Evolutionary conservation across 2,329 filamentous ascomycete species (phyloP), one percentile per base, ranked within the genome.

Genomic region (Penicillium sp.): DNA sequence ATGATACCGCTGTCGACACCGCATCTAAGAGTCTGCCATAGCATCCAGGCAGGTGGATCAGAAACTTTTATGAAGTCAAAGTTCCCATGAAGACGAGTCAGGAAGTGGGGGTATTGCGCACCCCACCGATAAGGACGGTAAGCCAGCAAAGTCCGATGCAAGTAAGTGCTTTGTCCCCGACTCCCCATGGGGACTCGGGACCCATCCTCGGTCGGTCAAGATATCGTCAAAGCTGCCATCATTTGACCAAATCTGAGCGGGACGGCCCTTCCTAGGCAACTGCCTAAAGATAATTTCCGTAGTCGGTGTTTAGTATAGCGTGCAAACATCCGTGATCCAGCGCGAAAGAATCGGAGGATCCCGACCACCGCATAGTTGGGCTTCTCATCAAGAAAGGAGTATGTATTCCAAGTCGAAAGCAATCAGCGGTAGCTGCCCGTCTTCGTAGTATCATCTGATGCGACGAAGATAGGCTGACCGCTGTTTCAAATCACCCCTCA

Each of bases 101-200:
- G 23, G 52, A 56, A 56, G 58, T 48, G 58, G 58, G 26, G 54
- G 52, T 30, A 61, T 46, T 51, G 35, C 21, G 38, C 15, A 13
- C n/a, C 21, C 47, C 44, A 26, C 54, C 44, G 51, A 50, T 46
- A 56, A 56, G 29, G 45, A 41, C 11, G 35, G 35, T 41, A 15
- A 35, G 45, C n/a, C 30, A 55, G 30, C 29, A n/a, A 51, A 13
- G 21, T 26, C 29, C 31, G 30, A 52, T 38, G 38, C 59, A 58
- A 26, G 53, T 38, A 53, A 30, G 47, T 51, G 35, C 49, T 38
- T 53, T 38, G 23, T 48, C 53, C 35, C 35, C 35, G 11, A 41
- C 35, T 41, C 35, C 59, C 53, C 59, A 61, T 53, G 59, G 53
- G 59, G 59, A 26, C 11, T 41, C 29, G 26, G 17, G 49, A 15